A percentile compares a stretch with the other conserved stretches of the same genome.
phyloP scores from a whole-genome alignment of 2,329 filamentous ascomycete genomes.

The Cadophora luteo-olivacea region DNA sequence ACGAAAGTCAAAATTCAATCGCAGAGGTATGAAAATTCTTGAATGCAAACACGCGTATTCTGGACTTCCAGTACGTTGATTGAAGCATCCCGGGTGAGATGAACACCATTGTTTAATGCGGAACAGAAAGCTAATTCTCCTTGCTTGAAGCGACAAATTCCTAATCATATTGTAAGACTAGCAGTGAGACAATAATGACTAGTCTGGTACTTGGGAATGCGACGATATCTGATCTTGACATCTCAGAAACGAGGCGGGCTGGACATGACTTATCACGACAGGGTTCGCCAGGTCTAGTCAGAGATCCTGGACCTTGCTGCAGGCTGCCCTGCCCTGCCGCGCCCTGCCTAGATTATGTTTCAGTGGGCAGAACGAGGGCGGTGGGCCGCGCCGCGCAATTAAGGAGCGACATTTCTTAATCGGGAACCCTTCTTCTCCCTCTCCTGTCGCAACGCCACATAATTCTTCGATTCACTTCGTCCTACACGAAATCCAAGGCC shows the following conservation, averaged over 20 bases:
- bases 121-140: background rate
- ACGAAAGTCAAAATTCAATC: background rate
- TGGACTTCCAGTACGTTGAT: background rate
- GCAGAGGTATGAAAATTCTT: background rate
- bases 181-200: background rate
- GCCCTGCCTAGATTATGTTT: too few relatives aligned
- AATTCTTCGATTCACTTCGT: background rate
- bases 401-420: background rate
- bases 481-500: background rate
- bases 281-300: background rate
- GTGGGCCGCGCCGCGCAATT: conserved; percentile 4
- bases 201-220: background rate
- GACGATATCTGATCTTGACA: background rate
- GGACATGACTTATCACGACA: background rate
- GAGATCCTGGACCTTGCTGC: background rate
- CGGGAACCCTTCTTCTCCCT: too few relatives aligned
- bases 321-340: too few relatives aligned
- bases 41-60: background rate
- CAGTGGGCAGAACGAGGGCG: background rate
- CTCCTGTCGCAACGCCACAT: conserved; percentile 1
- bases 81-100: background rate
- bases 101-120: background rate
- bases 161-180: background rate
- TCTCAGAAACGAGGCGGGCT: background rate
- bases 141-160: background rate